Percentiles rank a stretch among this genome's conserved stretches.
Conservation (phyloP, 2,329 filamentous ascomycete species). For the Trichoderma simmonsii region DNA sequence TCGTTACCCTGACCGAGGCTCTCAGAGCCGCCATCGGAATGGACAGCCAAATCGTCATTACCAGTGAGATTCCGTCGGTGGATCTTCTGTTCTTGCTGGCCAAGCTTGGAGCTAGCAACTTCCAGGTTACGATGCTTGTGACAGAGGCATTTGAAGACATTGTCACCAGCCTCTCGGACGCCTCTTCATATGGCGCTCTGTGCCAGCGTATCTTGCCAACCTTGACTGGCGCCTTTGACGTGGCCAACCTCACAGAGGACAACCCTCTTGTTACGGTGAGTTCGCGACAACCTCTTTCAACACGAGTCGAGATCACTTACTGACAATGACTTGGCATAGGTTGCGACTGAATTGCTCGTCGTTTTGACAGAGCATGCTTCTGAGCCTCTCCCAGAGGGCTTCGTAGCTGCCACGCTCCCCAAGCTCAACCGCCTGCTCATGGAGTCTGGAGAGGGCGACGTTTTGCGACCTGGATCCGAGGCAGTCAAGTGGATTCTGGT, state of each 20-base stretch:
- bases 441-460: constrained; percentile 78
- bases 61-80: constrained; percentile 68
- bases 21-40: constrained; percentile 79
- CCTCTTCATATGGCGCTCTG: constrained; percentile 70
- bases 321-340: constrained; percentile 34
- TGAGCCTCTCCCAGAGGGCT: constrained; percentile 80
- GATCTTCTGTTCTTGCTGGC: constrained; percentile 85
- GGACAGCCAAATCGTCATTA: constrained; percentile 71
- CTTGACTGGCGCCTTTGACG: constrained; percentile 83
- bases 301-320: not conserved
- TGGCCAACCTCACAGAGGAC: constrained; percentile 80
- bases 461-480: constrained; percentile 81
- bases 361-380: constrained; percentile 79
- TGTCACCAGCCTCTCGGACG: constrained; percentile 63
- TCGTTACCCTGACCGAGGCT: constrained; percentile 85
- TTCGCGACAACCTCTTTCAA: constrained; percentile 6
- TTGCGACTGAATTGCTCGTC: constrained; percentile 80
- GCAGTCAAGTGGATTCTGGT: constrained; percentile 85
- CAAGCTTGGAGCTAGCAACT: constrained; percentile 83
- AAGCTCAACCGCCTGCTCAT: constrained; percentile 82
- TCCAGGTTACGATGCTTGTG: constrained; percentile 84
- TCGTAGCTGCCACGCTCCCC: constrained; percentile 80
- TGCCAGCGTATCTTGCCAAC: constrained; percentile 86
- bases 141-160: constrained; percentile 91
- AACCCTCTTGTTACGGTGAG: constrained; percentile 73